Percentiles rank a stretch among this genome's conserved stretches.
Evolutionary conservation across 2,329 filamentous ascomycete genomes (phyloP).

Genomic region (Helotiales sp.): DNA sequence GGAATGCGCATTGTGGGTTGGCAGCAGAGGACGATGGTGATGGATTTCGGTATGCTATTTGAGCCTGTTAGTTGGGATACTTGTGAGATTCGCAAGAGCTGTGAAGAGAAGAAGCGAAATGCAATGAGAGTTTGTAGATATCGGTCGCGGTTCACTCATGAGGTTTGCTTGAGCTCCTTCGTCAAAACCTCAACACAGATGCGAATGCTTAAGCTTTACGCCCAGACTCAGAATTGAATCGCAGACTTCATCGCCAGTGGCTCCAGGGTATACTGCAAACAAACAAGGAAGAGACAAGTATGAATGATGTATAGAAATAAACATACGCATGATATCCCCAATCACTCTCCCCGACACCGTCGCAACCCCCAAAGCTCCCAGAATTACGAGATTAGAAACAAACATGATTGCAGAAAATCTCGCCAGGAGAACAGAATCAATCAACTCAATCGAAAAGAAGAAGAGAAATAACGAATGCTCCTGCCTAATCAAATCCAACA

Average conservation of each 20-base stretch:
- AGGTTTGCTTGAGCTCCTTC: too few species aligned
- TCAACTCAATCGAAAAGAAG: constrained; percentile 2
- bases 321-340: constrained; percentile 16
- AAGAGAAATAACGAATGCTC: not conserved
- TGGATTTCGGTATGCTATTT: not conserved
- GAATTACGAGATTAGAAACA: constrained; percentile 19
- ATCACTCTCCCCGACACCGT: constrained; percentile 19
- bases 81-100: not conserved
- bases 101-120: not conserved
- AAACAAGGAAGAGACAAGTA: not conserved
- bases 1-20: not conserved
- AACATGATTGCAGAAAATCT: constrained; percentile 15
- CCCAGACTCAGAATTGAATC: too few species aligned
- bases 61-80: not conserved
- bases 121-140: too few species aligned
- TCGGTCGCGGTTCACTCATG: too few species aligned
- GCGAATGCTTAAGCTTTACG: too few species aligned
- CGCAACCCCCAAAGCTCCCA: constrained; percentile 12
- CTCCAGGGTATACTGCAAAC: not conserved
- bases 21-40: not conserved
- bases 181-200: not conserved
- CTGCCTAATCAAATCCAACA: not conserved
- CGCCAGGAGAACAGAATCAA: constrained; percentile 18
- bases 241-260: not conserved
- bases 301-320: not conserved